A percentile compares a stretch with the other conserved stretches of the same genome.
Conservation (phyloP, 768 basidiomycete species). For the Calocera viscosa region DNA sequence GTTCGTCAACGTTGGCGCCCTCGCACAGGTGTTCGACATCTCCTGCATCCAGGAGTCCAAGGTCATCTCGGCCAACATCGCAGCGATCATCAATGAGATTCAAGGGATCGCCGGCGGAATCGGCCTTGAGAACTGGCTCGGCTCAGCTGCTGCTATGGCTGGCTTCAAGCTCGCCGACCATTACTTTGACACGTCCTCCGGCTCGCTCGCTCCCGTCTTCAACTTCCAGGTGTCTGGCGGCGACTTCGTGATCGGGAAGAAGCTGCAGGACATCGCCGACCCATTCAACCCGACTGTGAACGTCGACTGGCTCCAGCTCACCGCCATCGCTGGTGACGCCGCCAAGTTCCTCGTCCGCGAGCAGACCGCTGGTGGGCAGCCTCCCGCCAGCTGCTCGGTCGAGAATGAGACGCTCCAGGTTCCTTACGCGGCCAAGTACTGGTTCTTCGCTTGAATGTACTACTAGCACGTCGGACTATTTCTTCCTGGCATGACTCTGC, state of each 20-base stretch:
- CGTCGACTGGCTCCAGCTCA: constrained; percentile 46
- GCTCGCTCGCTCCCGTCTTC: constrained; percentile 4
- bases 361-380: constrained; percentile 44
- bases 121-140: neutral
- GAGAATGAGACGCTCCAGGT: constrained; percentile 22
- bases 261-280: neutral
- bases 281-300: constrained; percentile 23
- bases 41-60: constrained; percentile 33
- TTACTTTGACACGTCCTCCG: constrained; percentile 11
- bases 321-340: constrained; percentile 35
- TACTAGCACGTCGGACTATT: too few species aligned
- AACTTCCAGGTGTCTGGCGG: constrained; percentile 12
- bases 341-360: constrained; percentile 42
- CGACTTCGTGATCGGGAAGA: constrained; percentile 4
- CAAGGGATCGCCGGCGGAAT: neutral
- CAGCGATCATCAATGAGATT: neutral
- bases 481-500: too few species aligned
- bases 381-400: constrained; percentile 36
- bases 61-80: constrained; percentile 14
- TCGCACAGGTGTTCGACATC: constrained; percentile 44
- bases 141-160: neutral
- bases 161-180: constrained; percentile 13
- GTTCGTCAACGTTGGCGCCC: constrained; percentile 29
- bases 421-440: constrained; percentile 25
- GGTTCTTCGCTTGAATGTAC: constrained; percentile 16